Conservation (phyloP, 2,329 filamentous ascomycete species). For the Arthrobotrys conoides region DNA sequence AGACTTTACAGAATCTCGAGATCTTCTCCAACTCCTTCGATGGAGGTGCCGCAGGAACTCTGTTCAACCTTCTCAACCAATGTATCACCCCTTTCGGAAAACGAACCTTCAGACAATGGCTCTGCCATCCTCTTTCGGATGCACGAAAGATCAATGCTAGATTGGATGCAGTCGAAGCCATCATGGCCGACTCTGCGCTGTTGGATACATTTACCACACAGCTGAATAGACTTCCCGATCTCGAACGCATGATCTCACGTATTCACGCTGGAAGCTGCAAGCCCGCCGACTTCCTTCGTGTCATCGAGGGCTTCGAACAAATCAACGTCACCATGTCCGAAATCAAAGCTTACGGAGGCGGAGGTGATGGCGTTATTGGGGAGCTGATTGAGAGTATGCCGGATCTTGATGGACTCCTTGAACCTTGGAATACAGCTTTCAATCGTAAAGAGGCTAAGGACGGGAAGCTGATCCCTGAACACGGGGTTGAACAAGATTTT, state of each 20-base stretch:
- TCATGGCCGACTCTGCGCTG: constrained; percentile 84
- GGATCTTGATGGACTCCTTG: constrained; percentile 79
- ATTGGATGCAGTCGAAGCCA: constrained; percentile 90
- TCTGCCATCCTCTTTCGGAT: constrained; percentile 93
- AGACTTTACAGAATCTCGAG: constrained; percentile 97
- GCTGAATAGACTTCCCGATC: constrained; percentile 90
- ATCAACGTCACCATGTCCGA: constrained; percentile 94
- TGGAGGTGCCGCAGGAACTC: constrained; percentile 84
- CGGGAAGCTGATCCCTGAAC: constrained; percentile 85
- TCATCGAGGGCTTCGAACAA: constrained; percentile 96
- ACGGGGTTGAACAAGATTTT: constrained; percentile 91
- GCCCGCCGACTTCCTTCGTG: constrained; percentile 90
- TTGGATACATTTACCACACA: constrained; percentile 91
- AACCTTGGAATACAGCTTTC: constrained; percentile 92
- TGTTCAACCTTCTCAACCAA: constrained; percentile 91
- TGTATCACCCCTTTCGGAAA: constrained; percentile 98
- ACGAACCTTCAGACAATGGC: constrained; percentile 94
- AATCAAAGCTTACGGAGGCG: constrained; percentile 76
- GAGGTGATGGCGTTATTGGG: constrained; percentile 86
- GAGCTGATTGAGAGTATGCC: constrained; percentile 89
- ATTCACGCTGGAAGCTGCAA: constrained; percentile 93
- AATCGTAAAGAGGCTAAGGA: constrained; percentile 84
- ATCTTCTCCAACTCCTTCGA: constrained; percentile 90
- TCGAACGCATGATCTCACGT: constrained; percentile 92
- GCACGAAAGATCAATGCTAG: constrained; percentile 90